Evolutionary conservation across 192 early-diverging fungal genomes (phyloP).

Genomic region (Coemansia sp.): DNA sequence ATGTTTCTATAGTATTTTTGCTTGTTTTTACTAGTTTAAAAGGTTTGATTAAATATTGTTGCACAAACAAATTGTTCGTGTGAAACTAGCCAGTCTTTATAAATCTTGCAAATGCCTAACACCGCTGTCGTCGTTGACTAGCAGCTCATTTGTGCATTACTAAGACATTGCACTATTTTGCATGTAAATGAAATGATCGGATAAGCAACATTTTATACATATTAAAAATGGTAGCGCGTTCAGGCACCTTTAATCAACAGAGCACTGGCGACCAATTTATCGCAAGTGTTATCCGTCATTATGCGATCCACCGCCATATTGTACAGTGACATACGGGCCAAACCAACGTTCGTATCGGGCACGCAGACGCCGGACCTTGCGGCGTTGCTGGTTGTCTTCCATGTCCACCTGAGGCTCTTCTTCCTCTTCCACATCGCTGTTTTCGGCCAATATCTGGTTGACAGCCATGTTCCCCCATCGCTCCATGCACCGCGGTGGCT

Average conservation of each 20-base stretch:
- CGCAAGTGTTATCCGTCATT: background rate
- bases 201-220: background rate
- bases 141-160: no score
- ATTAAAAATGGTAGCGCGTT: background rate
- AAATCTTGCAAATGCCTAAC: no score
- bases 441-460: slow-evolving; percentile 52
- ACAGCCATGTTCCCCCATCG: slow-evolving; percentile 58
- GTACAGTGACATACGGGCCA: slow-evolving; percentile 46
- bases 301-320: slow-evolving; percentile 20
- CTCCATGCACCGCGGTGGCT: slow-evolving; percentile 64
- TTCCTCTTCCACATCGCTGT: slow-evolving; percentile 20
- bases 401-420: slow-evolving; percentile 4
- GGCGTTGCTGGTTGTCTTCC: slow-evolving; percentile 34
- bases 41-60: no score
- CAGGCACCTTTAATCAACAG: no score
- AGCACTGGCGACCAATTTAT: background rate
- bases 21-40: no score
- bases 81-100: no score
- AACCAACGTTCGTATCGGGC: slow-evolving; percentile 55
- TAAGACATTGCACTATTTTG: no score
- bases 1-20: no score
- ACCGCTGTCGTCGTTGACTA: no score
- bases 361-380: slow-evolving; percentile 47
- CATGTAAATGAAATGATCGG: no score
- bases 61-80: no score